Percentiles rank a stretch among this genome's conserved stretches.
phyloP scores from a whole-genome alignment of 2,329 filamentous ascomycete species.

The Botrytis porri region DNA sequence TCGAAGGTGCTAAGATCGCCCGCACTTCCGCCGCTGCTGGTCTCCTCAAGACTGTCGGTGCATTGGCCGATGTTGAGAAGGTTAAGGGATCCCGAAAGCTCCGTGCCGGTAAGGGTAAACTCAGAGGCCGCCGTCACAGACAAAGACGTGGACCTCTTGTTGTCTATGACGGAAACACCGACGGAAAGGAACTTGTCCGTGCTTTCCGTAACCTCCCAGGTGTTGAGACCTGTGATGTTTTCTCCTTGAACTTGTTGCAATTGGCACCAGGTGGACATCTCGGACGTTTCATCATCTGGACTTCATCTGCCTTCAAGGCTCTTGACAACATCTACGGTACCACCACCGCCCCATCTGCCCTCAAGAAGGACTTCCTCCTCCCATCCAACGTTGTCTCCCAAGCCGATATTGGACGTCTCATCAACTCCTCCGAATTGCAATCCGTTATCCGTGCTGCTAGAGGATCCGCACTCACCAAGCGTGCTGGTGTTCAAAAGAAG shows the following conservation, averaged over 20 bases:
- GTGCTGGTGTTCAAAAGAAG: slow-evolving; percentile 95
- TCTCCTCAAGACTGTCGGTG: slow-evolving; percentile 89
- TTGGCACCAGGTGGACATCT: slow-evolving; percentile 98
- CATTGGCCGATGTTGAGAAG: slow-evolving; percentile 88
- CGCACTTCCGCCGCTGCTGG: slow-evolving; percentile 86
- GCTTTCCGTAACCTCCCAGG: slow-evolving; percentile 99
- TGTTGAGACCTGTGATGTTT: slow-evolving; percentile 94
- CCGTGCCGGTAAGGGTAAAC: slow-evolving; percentile 97
- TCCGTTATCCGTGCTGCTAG: slow-evolving; percentile 88
- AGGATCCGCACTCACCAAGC: slow-evolving; percentile 87
- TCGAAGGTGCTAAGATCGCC: slow-evolving; percentile 73
- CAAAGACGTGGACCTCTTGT: slow-evolving; percentile 97
- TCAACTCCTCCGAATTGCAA: slow-evolving; percentile 99
- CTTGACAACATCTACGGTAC: slow-evolving; percentile 97
- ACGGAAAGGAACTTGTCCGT: slow-evolving; percentile 89
- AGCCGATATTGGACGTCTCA: slow-evolving; percentile 93
- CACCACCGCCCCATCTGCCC: slow-evolving; percentile 80
- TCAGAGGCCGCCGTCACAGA: slow-evolving; percentile 92
- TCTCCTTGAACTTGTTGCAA: slow-evolving; percentile 96
- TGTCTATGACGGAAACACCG: slow-evolving; percentile 93
- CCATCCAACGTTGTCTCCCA: slow-evolving; percentile 90
- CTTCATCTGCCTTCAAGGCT: slow-evolving; percentile 92
- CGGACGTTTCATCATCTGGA: slow-evolving; percentile 98
- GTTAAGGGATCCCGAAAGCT: slow-evolving; percentile 96
- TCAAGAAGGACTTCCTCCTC: slow-evolving; percentile 99